Percentiles rank a stretch among this genome's conserved stretches.
phyloP scores from a whole-genome alignment of 2,329 filamentous ascomycete genomes.

The Botryosphaeria dothidea region DNA sequence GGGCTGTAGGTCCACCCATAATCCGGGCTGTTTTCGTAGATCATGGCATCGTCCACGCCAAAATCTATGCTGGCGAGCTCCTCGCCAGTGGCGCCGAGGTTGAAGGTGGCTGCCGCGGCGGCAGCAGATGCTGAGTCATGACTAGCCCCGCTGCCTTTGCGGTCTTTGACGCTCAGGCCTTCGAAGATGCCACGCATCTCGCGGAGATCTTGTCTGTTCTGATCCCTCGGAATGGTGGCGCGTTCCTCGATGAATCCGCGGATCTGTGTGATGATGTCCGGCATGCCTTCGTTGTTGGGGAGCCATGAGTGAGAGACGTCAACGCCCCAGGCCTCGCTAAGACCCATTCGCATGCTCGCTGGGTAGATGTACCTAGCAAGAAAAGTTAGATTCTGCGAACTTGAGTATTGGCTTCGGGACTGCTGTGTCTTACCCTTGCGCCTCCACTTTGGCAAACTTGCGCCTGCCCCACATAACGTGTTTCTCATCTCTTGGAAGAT shows the following conservation, averaged over 20 bases:
- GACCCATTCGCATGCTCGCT: slow-evolving; percentile 68
- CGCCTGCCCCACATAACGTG: slow-evolving; percentile 78
- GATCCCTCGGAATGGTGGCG: slow-evolving; percentile 53
- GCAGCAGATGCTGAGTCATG: slow-evolving; percentile 3
- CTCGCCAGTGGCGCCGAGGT: slow-evolving; percentile 14
- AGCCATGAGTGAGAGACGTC: slow-evolving; percentile 86
- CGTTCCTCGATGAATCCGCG: slow-evolving; percentile 81
- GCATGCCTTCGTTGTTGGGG: slow-evolving; percentile 75
- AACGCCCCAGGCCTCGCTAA: slow-evolving; percentile 75
- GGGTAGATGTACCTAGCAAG: slow-evolving; percentile 77
- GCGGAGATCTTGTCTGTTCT: slow-evolving; percentile 63
- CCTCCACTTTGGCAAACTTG: slow-evolving; percentile 78
- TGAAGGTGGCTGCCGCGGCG: background rate
- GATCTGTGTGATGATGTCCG: slow-evolving; percentile 71
- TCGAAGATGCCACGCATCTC: slow-evolving; percentile 72
- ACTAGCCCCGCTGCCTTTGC: background rate
- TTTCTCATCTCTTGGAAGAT: slow-evolving; percentile 72
- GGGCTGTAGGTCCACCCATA: slow-evolving; percentile 17
- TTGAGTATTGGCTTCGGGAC: background rate
- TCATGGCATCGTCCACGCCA: slow-evolving; percentile 16
- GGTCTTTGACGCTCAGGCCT: slow-evolving; percentile 31
- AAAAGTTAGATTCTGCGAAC: background rate
- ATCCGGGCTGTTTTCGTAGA: slow-evolving; percentile 18
- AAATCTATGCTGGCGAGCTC: slow-evolving; percentile 16
- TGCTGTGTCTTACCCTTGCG: slow-evolving; percentile 65